A percentile compares a stretch with the other conserved stretches of the same genome.
These are phyloP conservation scores for Backusella circina DNA, from an alignment of 192 early-diverging fungal species.

Conservation along the genomic window DNA sequence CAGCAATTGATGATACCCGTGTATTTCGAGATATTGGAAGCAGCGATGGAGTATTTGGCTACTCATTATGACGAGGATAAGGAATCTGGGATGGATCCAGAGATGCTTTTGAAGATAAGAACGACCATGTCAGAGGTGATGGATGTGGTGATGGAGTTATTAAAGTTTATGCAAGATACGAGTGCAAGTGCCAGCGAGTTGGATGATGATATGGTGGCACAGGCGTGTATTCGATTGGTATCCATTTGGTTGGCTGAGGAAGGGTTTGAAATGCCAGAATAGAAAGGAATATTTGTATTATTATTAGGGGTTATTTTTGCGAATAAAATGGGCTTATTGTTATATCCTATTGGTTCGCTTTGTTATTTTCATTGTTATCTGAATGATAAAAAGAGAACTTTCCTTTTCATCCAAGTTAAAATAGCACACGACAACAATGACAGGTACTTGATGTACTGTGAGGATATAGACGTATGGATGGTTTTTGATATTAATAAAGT, in stretches of 20 bases:
- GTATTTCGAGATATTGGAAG: slow-evolving; percentile 40
- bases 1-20: slow-evolving; percentile 35
- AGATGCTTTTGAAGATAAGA: slow-evolving; percentile 29
- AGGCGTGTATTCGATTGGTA: slow-evolving; percentile 25
- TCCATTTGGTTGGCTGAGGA: slow-evolving; percentile 34
- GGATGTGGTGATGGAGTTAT: slow-evolving; percentile 31
- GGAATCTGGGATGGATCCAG: slow-evolving; percentile 28
- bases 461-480: too few species aligned
- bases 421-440: too few species aligned
- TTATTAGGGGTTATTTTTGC: too few species aligned
- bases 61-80: slow-evolving; percentile 21
- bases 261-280: slow-evolving; percentile 21
- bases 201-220: slow-evolving; percentile 14
- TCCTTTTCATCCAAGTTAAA: too few species aligned
- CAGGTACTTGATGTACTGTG: too few species aligned
- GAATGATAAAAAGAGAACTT: too few species aligned
- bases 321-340: neutral
- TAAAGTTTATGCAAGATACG: slow-evolving; percentile 26
- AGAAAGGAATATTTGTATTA: neutral
- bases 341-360: too few species aligned
- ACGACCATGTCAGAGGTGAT: slow-evolving; percentile 34
- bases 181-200: neutral
- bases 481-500: too few species aligned
- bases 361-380: too few species aligned
- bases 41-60: slow-evolving; percentile 34